Conservation (phyloP, 208 protist species). For the Acanthamoeba triangularis region DNA sequence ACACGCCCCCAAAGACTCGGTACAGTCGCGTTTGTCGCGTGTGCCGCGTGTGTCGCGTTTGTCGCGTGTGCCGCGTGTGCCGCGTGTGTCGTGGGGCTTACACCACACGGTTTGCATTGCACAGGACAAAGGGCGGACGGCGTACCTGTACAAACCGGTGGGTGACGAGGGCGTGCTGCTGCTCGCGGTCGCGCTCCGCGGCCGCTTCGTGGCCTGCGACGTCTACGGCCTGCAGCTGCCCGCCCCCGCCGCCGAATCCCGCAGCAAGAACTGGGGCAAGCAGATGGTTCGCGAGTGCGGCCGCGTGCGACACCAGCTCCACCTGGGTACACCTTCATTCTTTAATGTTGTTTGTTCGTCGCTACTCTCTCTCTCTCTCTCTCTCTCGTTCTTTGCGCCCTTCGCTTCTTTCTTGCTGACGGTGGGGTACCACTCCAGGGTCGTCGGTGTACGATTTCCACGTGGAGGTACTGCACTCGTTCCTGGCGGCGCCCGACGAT, state of each 20-base stretch:
- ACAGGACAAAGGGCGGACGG: background rate
- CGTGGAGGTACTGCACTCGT: conserved; percentile 46
- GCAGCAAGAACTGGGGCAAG: conserved; percentile 61
- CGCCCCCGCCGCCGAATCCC: background rate
- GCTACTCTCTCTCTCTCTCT: too few species aligned
- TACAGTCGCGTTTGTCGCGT: background rate
- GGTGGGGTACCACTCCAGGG: background rate
- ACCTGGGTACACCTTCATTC: background rate
- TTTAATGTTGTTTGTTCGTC: background rate
- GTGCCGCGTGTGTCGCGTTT: too few species aligned
- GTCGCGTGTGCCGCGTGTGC: background rate
- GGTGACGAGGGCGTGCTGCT: conserved; percentile 51
- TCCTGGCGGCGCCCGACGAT: background rate
- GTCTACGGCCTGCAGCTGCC: conserved; percentile 40
- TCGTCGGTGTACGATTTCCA: conserved; percentile 69
- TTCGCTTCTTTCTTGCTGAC: background rate
- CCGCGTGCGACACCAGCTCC: conserved; percentile 28
- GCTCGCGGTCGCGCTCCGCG: background rate
- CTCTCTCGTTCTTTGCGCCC: too few species aligned
- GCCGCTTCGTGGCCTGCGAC: conserved; percentile 13
- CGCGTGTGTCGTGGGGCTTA: background rate
- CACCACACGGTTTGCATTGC: background rate
- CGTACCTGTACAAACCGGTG: conserved; percentile 59
- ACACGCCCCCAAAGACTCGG: background rate
- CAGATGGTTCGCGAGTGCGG: conserved; percentile 41